Percentiles rank a stretch among this genome's conserved stretches.
Evolutionary conservation across 768 basidiomycete species (phyloP).

Genomic region (Rhodosporidiobolus sp.): DNA sequence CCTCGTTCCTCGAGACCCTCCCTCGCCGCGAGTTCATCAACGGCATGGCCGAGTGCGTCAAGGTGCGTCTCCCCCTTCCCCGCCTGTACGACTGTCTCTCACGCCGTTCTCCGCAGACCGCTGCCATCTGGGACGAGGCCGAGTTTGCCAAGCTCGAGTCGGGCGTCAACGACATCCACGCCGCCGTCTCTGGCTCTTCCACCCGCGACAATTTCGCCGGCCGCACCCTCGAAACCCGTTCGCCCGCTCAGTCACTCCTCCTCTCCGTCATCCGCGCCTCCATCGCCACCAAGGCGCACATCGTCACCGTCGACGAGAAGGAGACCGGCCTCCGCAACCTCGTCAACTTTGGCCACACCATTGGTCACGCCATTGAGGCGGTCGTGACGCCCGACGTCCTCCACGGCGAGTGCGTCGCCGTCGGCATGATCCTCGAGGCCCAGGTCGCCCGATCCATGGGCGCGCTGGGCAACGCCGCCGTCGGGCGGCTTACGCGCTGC

Average conservation of each 20-base stretch:
- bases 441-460: conserved; percentile 87
- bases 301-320: conserved; percentile 92
- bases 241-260: conserved; percentile 71
- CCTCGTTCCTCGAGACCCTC: conserved; percentile 89
- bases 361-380: conserved; percentile 97
- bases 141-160: conserved; percentile 88
- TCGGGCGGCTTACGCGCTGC: conserved; percentile 82
- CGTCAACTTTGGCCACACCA: conserved; percentile 98
- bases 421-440: conserved; percentile 96
- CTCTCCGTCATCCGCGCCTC: conserved; percentile 88
- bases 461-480: conserved; percentile 81
- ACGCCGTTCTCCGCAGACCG: conserved; percentile 61
- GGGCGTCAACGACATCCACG: conserved; percentile 73
- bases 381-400: conserved; percentile 87
- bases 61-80: conserved; percentile 57
- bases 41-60: conserved; percentile 97
- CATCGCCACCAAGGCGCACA: conserved; percentile 92
- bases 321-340: conserved; percentile 96
- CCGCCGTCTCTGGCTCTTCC: conserved; percentile 65
- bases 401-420: conserved; percentile 91
- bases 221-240: conserved; percentile 58
- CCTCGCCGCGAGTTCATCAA: conserved; percentile 93
- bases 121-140: conserved; percentile 93
- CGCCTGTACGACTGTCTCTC: too few species aligned
- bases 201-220: conserved; percentile 59